Percentiles rank a stretch among this genome's conserved stretches.
These are phyloP conservation scores for Pichia kudriavzevii DNA, from an alignment of 1,139 yeast genomes.

Conservation along the genomic window DNA sequence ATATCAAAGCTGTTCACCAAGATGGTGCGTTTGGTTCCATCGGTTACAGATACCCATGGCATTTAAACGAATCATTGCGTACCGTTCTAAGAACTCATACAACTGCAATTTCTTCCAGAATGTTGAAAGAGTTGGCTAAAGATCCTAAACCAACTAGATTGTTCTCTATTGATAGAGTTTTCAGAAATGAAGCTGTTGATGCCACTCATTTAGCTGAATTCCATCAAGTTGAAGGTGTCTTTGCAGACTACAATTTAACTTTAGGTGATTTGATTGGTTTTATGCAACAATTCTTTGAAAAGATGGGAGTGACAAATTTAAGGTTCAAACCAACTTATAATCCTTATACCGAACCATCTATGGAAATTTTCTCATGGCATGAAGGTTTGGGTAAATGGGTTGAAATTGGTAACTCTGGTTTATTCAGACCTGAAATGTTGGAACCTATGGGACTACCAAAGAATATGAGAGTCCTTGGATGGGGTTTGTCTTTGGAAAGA, in stretches of 20 bases:
- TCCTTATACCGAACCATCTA: conserved; percentile 97
- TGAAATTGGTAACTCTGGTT: conserved; percentile 98
- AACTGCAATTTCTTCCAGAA: conserved; percentile 84
- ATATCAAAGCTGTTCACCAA: conserved; percentile 78
- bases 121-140: conserved; percentile 80
- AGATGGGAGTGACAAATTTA: conserved; percentile 93
- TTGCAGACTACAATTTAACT: conserved; percentile 93
- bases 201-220: conserved; percentile 99
- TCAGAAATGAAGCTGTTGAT: conserved; percentile 99
- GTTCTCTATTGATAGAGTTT: conserved; percentile 95
- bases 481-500: conserved; percentile 96
- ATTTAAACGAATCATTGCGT: conserved; percentile 77
- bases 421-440: conserved; percentile 99
- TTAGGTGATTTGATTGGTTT: conserved; percentile 95
- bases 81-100: conserved; percentile 96
- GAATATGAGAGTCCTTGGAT: conserved; percentile 89
- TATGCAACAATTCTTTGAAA: conserved; percentile 94
- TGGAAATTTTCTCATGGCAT: conserved; percentile 97
- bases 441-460: conserved; percentile 97
- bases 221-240: conserved; percentile 98
- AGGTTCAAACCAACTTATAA: conserved; percentile 98
- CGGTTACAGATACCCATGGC: conserved; percentile 99
- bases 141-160: conserved; percentile 88
- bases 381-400: conserved; percentile 95
- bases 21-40: conserved; percentile 88